A percentile compares a stretch with the other conserved stretches of the same genome.
These are phyloP conservation scores for Rhizopus stolonifer DNA, from an alignment of 371 early-diverging fungal genomes.

Conservation along the genomic window DNA sequence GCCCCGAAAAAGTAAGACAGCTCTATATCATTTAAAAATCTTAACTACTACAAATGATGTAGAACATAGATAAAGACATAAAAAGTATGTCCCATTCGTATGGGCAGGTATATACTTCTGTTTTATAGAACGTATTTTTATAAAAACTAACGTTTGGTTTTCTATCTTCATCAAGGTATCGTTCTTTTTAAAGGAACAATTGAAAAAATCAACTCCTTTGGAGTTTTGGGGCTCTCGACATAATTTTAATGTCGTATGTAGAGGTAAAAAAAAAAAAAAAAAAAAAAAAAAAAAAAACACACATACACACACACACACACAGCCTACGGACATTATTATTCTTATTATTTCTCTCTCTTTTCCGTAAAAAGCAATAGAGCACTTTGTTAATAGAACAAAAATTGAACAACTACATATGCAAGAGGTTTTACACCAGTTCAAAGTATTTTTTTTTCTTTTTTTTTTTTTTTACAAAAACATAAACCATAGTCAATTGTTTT, in stretches of 20 bases:
- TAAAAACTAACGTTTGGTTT: not conserved
- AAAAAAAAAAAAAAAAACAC: no score
- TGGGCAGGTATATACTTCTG: not conserved
- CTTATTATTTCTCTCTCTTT: not conserved
- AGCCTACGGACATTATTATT: no score
- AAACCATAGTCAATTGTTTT: not conserved
- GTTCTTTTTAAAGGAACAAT: conserved; percentile 8
- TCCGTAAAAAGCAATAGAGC: conserved; percentile 3
- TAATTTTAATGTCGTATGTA: conserved; percentile 43
- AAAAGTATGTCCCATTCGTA: not conserved
- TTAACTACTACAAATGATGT: not conserved
- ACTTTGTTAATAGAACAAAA: conserved; percentile 52
- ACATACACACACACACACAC: no score
- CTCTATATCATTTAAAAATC: not conserved
- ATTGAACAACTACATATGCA: conserved; percentile 62
- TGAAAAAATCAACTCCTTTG: conserved; percentile 49
- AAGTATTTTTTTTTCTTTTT: conserved; percentile 47
- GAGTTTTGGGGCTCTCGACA: conserved; percentile 53
- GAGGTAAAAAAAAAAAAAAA: conserved; percentile 29
- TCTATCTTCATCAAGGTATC: not conserved
- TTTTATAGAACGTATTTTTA: not conserved
- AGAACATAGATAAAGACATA: not conserved
- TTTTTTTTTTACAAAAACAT: no score
- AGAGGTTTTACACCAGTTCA: conserved; percentile 59
- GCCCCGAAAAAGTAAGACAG: conserved; percentile 3